Evolutionary conservation across 495 filamentous ascomycete species (phyloP), one percentile per base, ranked within the genome.

Genomic region (Diplogelasinospora grovesii): DNA sequence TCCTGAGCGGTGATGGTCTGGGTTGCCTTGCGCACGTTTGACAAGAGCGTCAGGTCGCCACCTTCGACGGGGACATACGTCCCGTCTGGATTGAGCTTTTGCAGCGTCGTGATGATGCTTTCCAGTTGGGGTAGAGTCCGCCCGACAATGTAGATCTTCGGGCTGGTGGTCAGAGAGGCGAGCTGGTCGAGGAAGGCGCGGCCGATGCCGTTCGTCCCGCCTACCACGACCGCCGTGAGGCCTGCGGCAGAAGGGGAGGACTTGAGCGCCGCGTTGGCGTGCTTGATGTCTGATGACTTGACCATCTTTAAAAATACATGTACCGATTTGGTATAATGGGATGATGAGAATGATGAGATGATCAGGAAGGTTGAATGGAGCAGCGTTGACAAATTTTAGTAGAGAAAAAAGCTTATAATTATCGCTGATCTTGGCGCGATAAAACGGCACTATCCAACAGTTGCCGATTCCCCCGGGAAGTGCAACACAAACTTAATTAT

Each of bases 141-240:
- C 23, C 64, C 68, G 18, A 65, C 16, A 32, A 71, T 65, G 48
- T 62, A 73, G 59, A 44, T 74, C 50, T 26, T 78, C 43, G 49
- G 75, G 26, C 61, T 52, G 3, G 49, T 19, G 6, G 75, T 65
- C 29, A 69, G 39, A 9, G 65, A 57, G 5, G 69, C 70, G 37
- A 83, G 75, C 13, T 68, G 49, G 35, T 56, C 70, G 26, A 81
- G 65, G 4, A 75, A 78, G 29, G 65, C 52, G 44, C 73, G 60
- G 32, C 74, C 78, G 43, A 83, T 78, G 29, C 81, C 81, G 25
- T 66, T 69, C 4, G 80, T 85, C 26, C 68, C 80, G 34, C 81
- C 77, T 9, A 79, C 75, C 47, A 78, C 77, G 41, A 79, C 65
- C 25, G 68, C 70, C 16, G 70, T 61, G 8, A 71, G 55, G 21